Conservation (phyloP, 768 basidiomycete genomes). For the Sarcodon sp. region DNA sequence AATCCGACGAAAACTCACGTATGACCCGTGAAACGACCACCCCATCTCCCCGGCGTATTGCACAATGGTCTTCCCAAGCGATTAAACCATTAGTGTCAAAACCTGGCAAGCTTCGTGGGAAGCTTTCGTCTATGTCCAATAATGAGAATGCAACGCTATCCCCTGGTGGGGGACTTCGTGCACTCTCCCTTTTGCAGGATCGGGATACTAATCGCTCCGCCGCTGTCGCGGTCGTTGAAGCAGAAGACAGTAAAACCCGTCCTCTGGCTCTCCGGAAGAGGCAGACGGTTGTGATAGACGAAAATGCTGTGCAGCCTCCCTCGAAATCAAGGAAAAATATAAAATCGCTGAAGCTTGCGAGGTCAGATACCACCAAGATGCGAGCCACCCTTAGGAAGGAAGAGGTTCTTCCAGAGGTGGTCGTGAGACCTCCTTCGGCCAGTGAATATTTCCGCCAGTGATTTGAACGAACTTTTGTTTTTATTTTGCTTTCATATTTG, state of each 20-base stretch:
- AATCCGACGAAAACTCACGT: conserved; percentile 32
- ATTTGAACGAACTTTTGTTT: conserved; percentile 1
- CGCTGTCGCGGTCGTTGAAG: conserved; percentile 6
- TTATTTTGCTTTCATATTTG: conserved; percentile 2
- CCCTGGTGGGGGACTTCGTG: conserved; percentile 37
- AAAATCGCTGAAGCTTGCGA: conserved; percentile 45
- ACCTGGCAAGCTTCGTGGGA: conserved; percentile 11
- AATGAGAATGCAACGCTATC: conserved; percentile 1
- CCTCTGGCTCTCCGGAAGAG: conserved; percentile 47
- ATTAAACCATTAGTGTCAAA: conserved; percentile 2
- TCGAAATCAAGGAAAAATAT: conserved; percentile 25
- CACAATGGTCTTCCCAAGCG: conserved; percentile 35
- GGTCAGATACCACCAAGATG: conserved; percentile 52
- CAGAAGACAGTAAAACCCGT: conserved; percentile 23
- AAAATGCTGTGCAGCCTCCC: conserved; percentile 9
- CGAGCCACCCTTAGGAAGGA: conserved; percentile 41
- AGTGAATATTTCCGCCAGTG: conserved; percentile 29
- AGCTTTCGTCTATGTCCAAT: conserved; percentile 10
- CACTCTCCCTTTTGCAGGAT: conserved; percentile 50
- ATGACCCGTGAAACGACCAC: background rate
- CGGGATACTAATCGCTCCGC: conserved; percentile 29
- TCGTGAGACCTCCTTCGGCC: conserved; percentile 47
- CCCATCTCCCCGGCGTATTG: conserved; percentile 10
- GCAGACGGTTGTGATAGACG: conserved; percentile 23
- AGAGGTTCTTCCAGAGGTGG: conserved; percentile 46